Evolutionary conservation across 441 rosid genomes (phyloP).

Genomic region (Dalechampia spathulata): DNA sequence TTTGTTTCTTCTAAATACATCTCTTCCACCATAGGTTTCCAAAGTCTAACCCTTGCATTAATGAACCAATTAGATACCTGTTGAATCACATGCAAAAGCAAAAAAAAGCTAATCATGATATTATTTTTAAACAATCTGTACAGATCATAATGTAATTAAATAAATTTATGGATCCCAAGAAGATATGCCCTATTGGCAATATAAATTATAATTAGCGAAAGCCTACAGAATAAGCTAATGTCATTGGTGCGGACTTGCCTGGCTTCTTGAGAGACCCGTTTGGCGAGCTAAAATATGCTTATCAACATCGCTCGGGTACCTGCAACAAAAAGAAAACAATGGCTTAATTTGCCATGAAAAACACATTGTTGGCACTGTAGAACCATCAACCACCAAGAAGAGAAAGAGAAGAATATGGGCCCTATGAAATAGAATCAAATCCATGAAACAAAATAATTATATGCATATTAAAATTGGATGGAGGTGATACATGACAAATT

Average conservation of each 20-base stretch:
- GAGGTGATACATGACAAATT: no score
- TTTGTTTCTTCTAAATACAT: conserved; percentile 87
- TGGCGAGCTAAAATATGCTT: conserved; percentile 97
- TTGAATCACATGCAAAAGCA: conserved; percentile 19
- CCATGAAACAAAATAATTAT: no score
- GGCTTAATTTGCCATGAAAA: conserved; percentile 13
- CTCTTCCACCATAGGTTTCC: conserved; percentile 99
- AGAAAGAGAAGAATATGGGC: conserved; percentile 25
- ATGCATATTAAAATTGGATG: no score
- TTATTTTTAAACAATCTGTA: no score
- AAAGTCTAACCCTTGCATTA: conserved; percentile 96
- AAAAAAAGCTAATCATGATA: no score
- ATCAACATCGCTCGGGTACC: conserved; percentile 99
- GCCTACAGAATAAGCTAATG: conserved; percentile 12
- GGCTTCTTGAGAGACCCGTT: conserved; percentile 99
- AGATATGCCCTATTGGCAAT: conserved; percentile 31
- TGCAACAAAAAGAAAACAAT: conserved; percentile 29
- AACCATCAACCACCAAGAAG: no score
- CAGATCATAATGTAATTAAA: conserved; percentile 4
- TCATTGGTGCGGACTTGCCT: conserved; percentile 56
- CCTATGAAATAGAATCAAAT: no score
- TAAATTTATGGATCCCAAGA: conserved; percentile 24
- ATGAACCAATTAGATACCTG: conserved; percentile 99
- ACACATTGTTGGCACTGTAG: not conserved
- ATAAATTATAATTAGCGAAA: conserved; percentile 22